Conservation (phyloP, 805 yeast genomes). For the Wickerhamiella occidentalis region DNA sequence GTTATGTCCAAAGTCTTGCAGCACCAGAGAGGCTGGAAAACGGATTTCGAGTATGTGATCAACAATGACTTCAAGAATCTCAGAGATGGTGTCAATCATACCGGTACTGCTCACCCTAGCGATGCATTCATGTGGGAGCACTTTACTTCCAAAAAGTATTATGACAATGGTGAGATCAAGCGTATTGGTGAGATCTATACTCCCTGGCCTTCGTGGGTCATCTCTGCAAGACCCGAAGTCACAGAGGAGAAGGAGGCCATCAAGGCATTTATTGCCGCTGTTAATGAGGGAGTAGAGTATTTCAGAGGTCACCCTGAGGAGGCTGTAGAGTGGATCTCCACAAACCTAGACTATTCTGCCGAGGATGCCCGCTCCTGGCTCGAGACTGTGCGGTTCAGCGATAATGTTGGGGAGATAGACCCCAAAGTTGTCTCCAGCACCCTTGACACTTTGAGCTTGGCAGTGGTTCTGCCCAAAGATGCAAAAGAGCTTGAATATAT, state of each 20-base stretch:
- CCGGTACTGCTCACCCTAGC: constrained; percentile 34
- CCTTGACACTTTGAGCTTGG: constrained; percentile 42
- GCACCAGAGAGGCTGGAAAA: constrained; percentile 40
- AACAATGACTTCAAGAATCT: constrained; percentile 60
- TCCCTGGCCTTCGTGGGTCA: constrained; percentile 96
- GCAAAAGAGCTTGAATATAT: constrained; percentile 19
- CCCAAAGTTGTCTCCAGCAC: constrained; percentile 43
- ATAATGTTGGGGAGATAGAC: constrained; percentile 40
- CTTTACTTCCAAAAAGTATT: constrained; percentile 77
- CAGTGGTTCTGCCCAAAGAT: constrained; percentile 40
- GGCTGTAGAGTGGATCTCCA: constrained; percentile 50
- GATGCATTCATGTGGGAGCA: constrained; percentile 96
- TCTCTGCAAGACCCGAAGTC: constrained; percentile 40
- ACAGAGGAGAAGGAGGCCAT: constrained; percentile 27
- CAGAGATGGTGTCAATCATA: constrained; percentile 64
- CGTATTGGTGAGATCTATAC: constrained; percentile 79
- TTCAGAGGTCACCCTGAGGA: constrained; percentile 51
- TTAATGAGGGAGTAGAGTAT: constrained; percentile 57
- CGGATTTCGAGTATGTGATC: constrained; percentile 38
- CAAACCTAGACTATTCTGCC: constrained; percentile 59
- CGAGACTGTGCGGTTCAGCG: constrained; percentile 55
- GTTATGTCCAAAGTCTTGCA: constrained; percentile 84
- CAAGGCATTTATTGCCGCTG: constrained; percentile 37
- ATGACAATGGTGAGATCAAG: constrained; percentile 68
- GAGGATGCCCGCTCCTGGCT: constrained; percentile 77